Evolutionary conservation across 1,284 basidiomycete species (phyloP), one percentile per base, ranked within the genome.

Genomic region (Bjerkandera adusta): DNA sequence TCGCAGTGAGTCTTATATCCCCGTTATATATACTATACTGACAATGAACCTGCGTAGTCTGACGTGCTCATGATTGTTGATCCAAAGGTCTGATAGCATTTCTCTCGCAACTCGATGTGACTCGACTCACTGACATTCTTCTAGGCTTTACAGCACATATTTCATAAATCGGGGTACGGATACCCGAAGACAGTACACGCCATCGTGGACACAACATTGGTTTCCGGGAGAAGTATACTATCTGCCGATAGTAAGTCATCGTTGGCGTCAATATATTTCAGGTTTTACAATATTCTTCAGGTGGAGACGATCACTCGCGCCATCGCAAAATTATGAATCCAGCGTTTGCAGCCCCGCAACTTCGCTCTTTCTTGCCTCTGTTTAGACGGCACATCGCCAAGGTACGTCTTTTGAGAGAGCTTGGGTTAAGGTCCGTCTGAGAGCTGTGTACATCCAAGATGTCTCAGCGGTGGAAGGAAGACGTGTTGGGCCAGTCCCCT

Each of bases 281-380:
- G 11, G n/a, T 26, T 24, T 22, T 27, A 11, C 32, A 21, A n/a
- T 27, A 2, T 16, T 2, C 2, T 13, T 10, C n/a, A 47, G 45
- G 25, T 21, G 41, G 40, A 3, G 20, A 36, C 18, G 47, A 42
- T 22, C 62, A 64, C 48, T 54, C 57, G 25, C 53, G 61, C 10
- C 62, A 63, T 3, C 46, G 60, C 20, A 64, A 60, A 45, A 51
- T 63, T 15, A 60, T 65, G 54, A 63, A 58, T 37, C 62, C 62
- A 3, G 60, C 60, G 1, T 65, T 65, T 46, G 55, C 53, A 21
- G 51, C 55, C n/a, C 48, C 52, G n/a, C 56, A 63, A 20, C 36
- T 64, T 13, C 54, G 51, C 20, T 49, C 53, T 3, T 63, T 60
- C 47, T 41, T 60, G 4, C 49, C 59, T 1, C 33, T 57, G 2